Evolutionary conservation across 2,329 filamentous ascomycete genomes (phyloP), one percentile per base, ranked within the genome.

Genomic region (Neopestalotiopsis sp.): DNA sequence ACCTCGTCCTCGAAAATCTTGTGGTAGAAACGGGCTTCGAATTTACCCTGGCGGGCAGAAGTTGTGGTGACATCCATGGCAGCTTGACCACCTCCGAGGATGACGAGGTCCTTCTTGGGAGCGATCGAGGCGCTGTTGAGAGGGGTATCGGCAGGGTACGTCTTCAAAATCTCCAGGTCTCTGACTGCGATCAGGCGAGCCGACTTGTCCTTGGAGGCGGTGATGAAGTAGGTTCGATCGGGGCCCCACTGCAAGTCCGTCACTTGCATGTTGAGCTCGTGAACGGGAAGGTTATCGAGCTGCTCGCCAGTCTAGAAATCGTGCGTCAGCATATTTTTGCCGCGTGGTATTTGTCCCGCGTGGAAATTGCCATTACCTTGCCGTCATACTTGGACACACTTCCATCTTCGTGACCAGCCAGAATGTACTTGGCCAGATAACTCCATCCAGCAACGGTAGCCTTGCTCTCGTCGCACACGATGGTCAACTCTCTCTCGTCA

Each of bases 1-100:
- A 98, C 95, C 87, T 99, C 96, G 83, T 99, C 95, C 84, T 97
- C 94, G 81, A 99, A 98, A 81, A 99, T 92, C 89, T 97, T 98
- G 91, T 99, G 96, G 88, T 98, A 99, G 89, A 99, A 99, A 74
- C 96, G 91, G 59, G 96, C 96, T 84, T 99, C 96, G 87, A 99
- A 99, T 86, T 98, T 98, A 85, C 96, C 96, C 87, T 99, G 96
- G 74, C 96, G 90, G 64, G 94, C 91, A 42, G 92, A 92, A 65
- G 96, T 98, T 67, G 94, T 97, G 69, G 96, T 99, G 83, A 99
- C 96, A 80, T 98, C 95, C 94, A 98, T 98, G 79, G 96, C 96
- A 73, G 95, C 96, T 85, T 99, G 96, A 76, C 96, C 96, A 90
- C 96, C 96, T 77, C 96, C 96, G 59, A 99, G 92, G 79, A 99